Evolutionary conservation across 2,329 filamentous ascomycete species (phyloP).

Genomic region (Graphiopsis chlorocephala): DNA sequence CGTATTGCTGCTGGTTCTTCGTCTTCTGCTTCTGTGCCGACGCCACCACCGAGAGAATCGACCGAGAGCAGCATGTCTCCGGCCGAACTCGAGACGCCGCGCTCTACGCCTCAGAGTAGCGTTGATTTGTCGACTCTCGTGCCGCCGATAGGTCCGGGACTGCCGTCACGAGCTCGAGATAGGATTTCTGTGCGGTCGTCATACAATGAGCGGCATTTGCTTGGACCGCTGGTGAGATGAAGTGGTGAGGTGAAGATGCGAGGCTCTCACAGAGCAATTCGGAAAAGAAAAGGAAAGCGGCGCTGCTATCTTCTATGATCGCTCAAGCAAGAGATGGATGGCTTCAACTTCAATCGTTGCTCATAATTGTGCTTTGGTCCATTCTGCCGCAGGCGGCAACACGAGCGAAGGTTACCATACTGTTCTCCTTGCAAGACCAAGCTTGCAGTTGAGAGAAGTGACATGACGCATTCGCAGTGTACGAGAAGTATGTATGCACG

Average conservation of each 20-base stretch:
- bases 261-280: no score
- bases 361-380: neutral
- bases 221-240: neutral
- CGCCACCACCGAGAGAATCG: neutral
- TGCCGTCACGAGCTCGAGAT: neutral
- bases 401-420: neutral
- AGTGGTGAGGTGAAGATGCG: no score
- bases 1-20: neutral
- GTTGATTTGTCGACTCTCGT: neutral
- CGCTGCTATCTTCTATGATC: no score
- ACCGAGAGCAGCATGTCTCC: neutral
- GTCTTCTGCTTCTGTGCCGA: neutral
- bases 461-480: neutral
- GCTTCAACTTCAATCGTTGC: neutral
- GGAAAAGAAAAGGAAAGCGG: no score
- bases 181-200: neutral
- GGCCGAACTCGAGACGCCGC: neutral
- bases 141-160: neutral
- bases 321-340: neutral
- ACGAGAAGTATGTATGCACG: neutral
- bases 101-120: neutral
- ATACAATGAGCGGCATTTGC: neutral
- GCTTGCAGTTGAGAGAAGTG: neutral
- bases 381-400: neutral
- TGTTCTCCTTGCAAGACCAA: neutral